Percentiles rank a stretch among this genome's conserved stretches.
Conservation (phyloP, 1,284 basidiomycete species). For the Nidula niveotomentosa region DNA sequence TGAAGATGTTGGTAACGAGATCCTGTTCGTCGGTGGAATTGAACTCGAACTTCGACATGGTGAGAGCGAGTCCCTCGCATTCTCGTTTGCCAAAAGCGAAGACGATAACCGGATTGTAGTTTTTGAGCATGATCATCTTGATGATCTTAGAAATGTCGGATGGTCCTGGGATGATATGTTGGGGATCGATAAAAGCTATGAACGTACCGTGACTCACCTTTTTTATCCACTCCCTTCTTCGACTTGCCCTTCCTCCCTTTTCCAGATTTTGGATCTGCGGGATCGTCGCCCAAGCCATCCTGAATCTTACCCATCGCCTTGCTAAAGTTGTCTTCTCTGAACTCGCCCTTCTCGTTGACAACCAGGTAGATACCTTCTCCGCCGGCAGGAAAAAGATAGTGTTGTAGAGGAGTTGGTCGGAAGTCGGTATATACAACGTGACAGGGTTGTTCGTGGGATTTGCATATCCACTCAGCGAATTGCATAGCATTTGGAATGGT, state of each 20-base stretch:
- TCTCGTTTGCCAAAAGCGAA: conserved; percentile 99
- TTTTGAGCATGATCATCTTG: conserved; percentile 98
- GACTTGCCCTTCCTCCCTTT: conserved; percentile 89
- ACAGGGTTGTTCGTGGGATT: conserved; percentile 97
- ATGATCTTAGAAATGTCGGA: conserved; percentile 99
- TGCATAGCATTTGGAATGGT: conserved; percentile 99
- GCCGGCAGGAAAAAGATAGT: conserved; percentile 97
- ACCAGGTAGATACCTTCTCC: conserved; percentile 98
- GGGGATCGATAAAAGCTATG: no score
- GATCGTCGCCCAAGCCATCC: conserved; percentile 88
- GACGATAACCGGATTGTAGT: conserved; percentile 98
- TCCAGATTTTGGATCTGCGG: conserved; percentile 79
- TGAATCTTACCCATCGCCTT: conserved; percentile 97
- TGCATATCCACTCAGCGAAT: conserved; percentile 98
- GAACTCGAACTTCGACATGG: conserved; percentile 95
- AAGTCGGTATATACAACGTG: conserved; percentile 99
- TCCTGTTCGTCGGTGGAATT: conserved; percentile 94
- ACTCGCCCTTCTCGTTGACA: conserved; percentile 96
- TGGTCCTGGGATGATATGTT: conserved; percentile 46
- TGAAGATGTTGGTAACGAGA: conserved; percentile 88
- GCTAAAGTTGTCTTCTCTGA: conserved; percentile 96
- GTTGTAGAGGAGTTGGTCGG: conserved; percentile 96
- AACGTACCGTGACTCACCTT: conserved; percentile 53
- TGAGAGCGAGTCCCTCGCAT: conserved; percentile 92
- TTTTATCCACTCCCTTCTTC: conserved; percentile 88